Evolutionary conservation across 1,139 yeast genomes (phyloP).

Genomic region (Geotrichum restrictum): DNA sequence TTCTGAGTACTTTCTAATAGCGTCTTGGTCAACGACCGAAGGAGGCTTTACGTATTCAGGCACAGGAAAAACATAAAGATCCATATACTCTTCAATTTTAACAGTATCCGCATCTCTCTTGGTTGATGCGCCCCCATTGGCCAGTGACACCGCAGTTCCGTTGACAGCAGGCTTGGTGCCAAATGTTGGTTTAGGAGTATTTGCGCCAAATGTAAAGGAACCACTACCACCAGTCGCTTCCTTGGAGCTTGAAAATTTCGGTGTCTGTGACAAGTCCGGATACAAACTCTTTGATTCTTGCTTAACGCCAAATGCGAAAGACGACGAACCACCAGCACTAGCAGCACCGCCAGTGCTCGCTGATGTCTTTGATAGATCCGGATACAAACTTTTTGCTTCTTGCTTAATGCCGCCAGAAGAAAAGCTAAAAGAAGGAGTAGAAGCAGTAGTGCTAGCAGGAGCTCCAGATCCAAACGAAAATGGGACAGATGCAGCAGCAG

Average conservation of each 20-base stretch:
- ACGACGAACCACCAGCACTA: background rate
- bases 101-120: background rate
- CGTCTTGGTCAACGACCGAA: background rate
- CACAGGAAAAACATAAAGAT: background rate
- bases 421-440: background rate
- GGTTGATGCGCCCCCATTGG: background rate
- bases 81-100: background rate
- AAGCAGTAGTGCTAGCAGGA: background rate
- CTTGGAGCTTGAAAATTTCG: too few species aligned
- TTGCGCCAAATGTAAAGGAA: background rate
- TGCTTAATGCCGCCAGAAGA: too few species aligned
- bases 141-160: background rate
- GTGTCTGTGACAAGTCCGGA: background rate
- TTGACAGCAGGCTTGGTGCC: conserved; percentile 1
- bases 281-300: background rate
- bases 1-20: too few species aligned
- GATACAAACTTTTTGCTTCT: background rate
- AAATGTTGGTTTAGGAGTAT: background rate
- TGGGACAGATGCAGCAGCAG: background rate
- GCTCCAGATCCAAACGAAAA: background rate
- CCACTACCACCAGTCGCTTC: background rate
- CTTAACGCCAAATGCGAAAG: too few species aligned
- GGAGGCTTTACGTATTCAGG: conserved; percentile 1
- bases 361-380: background rate
- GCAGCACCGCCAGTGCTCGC: too few species aligned